Conservation (phyloP, 1,139 yeast species). For the Yamadazyma oceani region DNA sequence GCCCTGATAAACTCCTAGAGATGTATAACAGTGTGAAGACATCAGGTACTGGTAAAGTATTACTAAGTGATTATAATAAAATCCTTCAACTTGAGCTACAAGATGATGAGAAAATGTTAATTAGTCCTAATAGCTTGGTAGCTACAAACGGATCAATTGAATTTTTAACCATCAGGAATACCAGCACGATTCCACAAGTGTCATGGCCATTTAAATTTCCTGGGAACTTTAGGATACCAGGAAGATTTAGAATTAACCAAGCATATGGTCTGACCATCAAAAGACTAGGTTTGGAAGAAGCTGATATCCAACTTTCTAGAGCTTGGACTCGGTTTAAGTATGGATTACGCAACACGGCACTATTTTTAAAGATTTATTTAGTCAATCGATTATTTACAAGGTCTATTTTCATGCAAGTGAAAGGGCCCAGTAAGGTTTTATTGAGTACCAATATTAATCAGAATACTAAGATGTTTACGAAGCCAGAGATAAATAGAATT, state of each 20-base stretch:
- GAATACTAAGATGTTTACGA: constrained; percentile 22
- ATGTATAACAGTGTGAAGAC: constrained; percentile 23
- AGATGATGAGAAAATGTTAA: constrained; percentile 31
- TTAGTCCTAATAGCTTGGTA: constrained; percentile 36
- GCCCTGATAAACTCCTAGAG: constrained; percentile 17
- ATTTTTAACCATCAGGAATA: not conserved
- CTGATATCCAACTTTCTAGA: too few species aligned
- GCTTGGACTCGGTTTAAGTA: constrained; percentile 5
- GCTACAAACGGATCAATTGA: constrained; percentile 24
- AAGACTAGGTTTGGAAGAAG: too few species aligned
- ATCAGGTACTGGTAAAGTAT: constrained; percentile 38
- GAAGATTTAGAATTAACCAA: too few species aligned
- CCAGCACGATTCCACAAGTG: not conserved
- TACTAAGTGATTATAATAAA: constrained; percentile 37
- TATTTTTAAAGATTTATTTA: constrained; percentile 14
- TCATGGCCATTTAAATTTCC: constrained; percentile 1
- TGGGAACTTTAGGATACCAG: not conserved
- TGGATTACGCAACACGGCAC: constrained; percentile 7
- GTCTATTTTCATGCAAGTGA: constrained; percentile 23
- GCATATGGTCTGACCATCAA: too few species aligned
- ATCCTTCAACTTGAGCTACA: constrained; percentile 30
- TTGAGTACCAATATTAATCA: constrained; percentile 19
- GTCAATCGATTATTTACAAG: constrained; percentile 15
- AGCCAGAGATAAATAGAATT: constrained; percentile 18
- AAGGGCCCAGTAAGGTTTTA: constrained; percentile 29